phyloP scores from a whole-genome alignment of 2,329 filamentous ascomycete species.

The Sporothrix phasma region DNA sequence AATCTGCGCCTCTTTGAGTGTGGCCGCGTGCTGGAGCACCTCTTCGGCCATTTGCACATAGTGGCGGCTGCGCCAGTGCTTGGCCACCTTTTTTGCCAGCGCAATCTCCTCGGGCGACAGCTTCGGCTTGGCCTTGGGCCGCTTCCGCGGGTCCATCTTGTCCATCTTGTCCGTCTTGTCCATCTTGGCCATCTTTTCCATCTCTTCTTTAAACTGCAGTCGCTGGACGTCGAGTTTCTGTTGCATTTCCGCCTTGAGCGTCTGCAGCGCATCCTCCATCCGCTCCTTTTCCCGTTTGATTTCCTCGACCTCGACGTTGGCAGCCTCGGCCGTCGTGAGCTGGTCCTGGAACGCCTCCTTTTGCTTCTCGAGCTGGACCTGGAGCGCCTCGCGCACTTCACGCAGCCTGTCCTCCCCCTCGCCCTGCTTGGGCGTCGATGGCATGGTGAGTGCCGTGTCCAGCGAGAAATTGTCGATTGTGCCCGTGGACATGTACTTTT shows the following conservation, averaged over 20 bases:
- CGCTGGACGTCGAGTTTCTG: constrained; percentile 75
- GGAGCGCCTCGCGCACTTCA: constrained; percentile 71
- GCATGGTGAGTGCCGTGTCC: constrained; percentile 88
- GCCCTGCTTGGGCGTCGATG: constrained; percentile 73
- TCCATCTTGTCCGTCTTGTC: constrained; percentile 73
- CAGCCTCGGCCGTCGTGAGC: constrained; percentile 63
- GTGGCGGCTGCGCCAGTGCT: constrained; percentile 72
- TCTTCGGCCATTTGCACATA: constrained; percentile 92
- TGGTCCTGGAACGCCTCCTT: constrained; percentile 75
- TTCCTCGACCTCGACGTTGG: constrained; percentile 70
- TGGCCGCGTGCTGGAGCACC: constrained; percentile 76
- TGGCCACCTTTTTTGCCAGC: constrained; percentile 55
- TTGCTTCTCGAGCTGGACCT: constrained; percentile 69
- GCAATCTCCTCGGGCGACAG: constrained; percentile 64
- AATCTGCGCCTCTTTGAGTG: constrained; percentile 89
- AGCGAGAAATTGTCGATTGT: constrained; percentile 94
- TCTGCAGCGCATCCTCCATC: constrained; percentile 73
- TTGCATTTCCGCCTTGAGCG: constrained; percentile 82
- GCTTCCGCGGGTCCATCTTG: constrained; percentile 57
- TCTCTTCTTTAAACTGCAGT: constrained; percentile 72
- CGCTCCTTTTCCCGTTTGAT: constrained; percentile 70
- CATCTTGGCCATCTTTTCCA: constrained; percentile 74
- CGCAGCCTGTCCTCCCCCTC: constrained; percentile 68
- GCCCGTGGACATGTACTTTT: constrained; percentile 92
- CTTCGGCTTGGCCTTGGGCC: constrained; percentile 49